Evolutionary conservation across 257 asterid genomes (phyloP), one percentile per base, ranked within the genome.

Genomic region (Solanum dulcamara): DNA sequence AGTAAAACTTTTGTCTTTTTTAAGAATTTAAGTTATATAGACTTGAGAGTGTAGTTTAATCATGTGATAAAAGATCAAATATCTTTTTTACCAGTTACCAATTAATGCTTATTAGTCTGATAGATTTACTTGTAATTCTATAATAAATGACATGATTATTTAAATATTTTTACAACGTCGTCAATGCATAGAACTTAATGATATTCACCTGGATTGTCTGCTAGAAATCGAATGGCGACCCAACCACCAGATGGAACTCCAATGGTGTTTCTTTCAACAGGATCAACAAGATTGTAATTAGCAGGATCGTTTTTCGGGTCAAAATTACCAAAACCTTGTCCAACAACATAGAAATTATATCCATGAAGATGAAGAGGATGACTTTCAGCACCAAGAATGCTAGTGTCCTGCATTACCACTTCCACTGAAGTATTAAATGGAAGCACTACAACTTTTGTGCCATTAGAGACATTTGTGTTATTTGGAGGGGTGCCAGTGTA

Each of bases 361-460:
- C 98, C 98, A 71, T 94, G 97, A 35, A 92, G 91, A 87, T 94
- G 98, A 35, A 92, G 89, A 44, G 98, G 98, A 81, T 94, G 98
- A 87, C 94, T 92, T 87, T 94, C 96, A 6, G 93, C 91, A 6
- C 92, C 94, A 17, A 94, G 90, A 85, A 94, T 93, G 79, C 94
- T 92, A 2, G 98, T 93, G 12, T 83, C 96, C 85, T 94, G 97
- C 90, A 93, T 1, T 79, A 94, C 91, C 75, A 91, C 79, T 67
- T 94, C 96, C 85, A 93, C 92, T 18, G 89, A 84, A 30, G 93
- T 80, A 84, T 93, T 92, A 79, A 85, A 93, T 3, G 88, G 89
- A 20, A 93, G 83, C 84, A 91, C 94, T 82, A 83, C 91, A 28
- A 81, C 84, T 57, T 90, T 94, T 3, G 96, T 94, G 37, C 94